Percentiles rank a stretch among this genome's conserved stretches.
phyloP scores from a whole-genome alignment of 2,329 filamentous ascomycete genomes.

The Xylaria sp. region DNA sequence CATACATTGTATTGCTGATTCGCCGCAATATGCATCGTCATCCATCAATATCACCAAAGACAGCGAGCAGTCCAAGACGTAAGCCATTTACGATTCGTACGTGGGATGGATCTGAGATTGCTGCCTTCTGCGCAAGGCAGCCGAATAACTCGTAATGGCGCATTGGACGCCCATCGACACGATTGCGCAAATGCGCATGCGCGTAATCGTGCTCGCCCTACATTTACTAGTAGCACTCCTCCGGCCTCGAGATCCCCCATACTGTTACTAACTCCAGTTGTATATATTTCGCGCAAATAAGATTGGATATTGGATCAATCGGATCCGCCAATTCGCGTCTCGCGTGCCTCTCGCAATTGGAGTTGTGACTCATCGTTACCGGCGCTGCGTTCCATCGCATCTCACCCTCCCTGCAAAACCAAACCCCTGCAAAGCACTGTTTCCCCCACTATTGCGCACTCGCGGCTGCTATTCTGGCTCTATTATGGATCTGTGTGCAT shows the following conservation, averaged over 20 bases:
- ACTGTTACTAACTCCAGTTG: not conserved
- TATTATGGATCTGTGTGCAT: constrained; percentile 6
- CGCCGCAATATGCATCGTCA: not conserved
- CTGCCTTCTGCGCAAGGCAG: constrained; percentile 34
- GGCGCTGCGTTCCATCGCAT: constrained; percentile 34
- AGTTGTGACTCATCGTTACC: constrained; percentile 43
- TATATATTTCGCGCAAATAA: constrained; percentile 18
- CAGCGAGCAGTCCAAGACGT: not conserved
- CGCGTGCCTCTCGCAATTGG: constrained; percentile 25
- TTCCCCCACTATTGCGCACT: not conserved
- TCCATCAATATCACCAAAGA: not conserved
- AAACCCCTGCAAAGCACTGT: not conserved
- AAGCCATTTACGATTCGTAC: constrained; percentile 14
- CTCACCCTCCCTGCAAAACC: constrained; percentile 29
- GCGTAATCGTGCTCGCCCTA: constrained; percentile 10
- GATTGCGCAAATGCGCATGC: constrained; percentile 32
- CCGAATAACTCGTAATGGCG: not conserved
- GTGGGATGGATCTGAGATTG: constrained; percentile 15
- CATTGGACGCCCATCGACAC: not conserved
- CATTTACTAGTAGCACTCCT: constrained; percentile 14
- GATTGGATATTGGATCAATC: constrained; percentile 31
- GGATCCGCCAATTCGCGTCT: constrained; percentile 34
- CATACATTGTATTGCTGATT: not conserved
- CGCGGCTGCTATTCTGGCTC: not conserved
- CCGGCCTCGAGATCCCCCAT: constrained; percentile 10